These are phyloP conservation scores for Rubia balearica DNA, from an alignment of 305 asterid genomes.

Conservation along the genomic window DNA sequence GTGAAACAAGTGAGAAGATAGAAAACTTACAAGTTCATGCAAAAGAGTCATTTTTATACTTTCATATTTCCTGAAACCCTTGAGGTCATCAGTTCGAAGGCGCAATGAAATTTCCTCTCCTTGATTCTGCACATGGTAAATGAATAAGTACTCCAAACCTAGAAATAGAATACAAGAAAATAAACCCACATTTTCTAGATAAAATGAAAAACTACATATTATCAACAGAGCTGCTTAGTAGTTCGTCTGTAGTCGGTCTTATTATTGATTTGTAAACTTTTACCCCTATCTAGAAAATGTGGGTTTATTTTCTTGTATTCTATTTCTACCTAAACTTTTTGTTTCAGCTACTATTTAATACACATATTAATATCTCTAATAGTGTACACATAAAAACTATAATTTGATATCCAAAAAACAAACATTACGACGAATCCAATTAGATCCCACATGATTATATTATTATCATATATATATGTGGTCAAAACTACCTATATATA, in stretches of 20 bases:
- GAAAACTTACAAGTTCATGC: constrained; percentile 70
- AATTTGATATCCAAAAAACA: no score
- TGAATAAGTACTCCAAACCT: constrained; percentile 23
- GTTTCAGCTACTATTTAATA: neutral
- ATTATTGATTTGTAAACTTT: neutral
- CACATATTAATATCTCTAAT: no score
- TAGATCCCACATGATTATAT: no score
- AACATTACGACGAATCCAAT: no score
- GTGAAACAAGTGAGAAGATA: constrained; percentile 7
- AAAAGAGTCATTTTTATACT: constrained; percentile 82
- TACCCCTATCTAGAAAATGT: neutral
- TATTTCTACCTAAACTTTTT: no score
- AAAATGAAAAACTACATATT: neutral
- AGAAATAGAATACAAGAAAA: neutral
- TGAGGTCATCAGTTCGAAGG: constrained; percentile 92
- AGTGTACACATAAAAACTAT: no score
- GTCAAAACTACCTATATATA: no score
- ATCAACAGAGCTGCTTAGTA: neutral
- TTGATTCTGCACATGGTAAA: constrained; percentile 46
- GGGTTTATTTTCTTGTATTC: neutral
- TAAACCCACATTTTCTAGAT: neutral
- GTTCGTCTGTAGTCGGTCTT: neutral
- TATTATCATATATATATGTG: no score
- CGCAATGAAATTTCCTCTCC: constrained; percentile 96
- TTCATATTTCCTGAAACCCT: constrained; percentile 87